These are phyloP conservation scores for Choiromyces venosus DNA, from an alignment of 495 filamentous ascomycete genomes.

Conservation along the genomic window DNA sequence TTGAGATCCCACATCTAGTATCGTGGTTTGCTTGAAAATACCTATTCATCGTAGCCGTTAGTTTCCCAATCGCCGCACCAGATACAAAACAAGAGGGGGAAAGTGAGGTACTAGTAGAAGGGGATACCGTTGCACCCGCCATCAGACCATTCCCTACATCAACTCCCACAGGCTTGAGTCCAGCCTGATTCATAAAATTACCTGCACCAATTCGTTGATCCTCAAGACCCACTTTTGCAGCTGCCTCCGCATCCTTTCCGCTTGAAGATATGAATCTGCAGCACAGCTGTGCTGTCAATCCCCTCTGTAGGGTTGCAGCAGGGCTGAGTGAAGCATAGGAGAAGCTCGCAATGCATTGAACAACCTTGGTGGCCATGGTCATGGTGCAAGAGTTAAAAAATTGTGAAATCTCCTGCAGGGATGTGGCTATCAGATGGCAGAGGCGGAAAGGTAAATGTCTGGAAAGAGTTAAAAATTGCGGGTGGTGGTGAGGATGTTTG, in stretches of 20 bases:
- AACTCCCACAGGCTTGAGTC: slow-evolving; percentile 25
- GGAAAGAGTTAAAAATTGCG: too few species aligned
- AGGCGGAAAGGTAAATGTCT: too few species aligned
- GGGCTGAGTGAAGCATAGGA: too few species aligned
- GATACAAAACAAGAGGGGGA: neutral
- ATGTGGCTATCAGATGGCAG: too few species aligned
- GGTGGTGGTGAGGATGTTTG: too few species aligned
- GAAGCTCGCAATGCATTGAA: slow-evolving; percentile 25
- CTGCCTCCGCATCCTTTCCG: slow-evolving; percentile 21
- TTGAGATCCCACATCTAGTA: slow-evolving; percentile 87
- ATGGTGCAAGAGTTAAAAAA: slow-evolving; percentile 15
- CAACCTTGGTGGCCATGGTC: slow-evolving; percentile 32
- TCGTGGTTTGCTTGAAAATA: too few species aligned
- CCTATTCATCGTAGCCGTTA: neutral
- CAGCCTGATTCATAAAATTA: slow-evolving; percentile 36
- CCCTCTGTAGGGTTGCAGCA: too few species aligned
- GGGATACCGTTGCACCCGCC: slow-evolving; percentile 37
- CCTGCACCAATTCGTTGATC: slow-evolving; percentile 29
- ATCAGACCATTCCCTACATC: slow-evolving; percentile 21
- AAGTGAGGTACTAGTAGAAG: slow-evolving; percentile 31
- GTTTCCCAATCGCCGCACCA: neutral
- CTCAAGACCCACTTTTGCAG: slow-evolving; percentile 27
- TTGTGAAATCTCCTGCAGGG: too few species aligned
- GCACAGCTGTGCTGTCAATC: too few species aligned
- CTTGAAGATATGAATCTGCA: too few species aligned